A percentile compares a stretch with the other conserved stretches of the same genome.
These are phyloP conservation scores for Coemansia javaensis DNA, from an alignment of 192 early-diverging fungal genomes.

Conservation along the genomic window DNA sequence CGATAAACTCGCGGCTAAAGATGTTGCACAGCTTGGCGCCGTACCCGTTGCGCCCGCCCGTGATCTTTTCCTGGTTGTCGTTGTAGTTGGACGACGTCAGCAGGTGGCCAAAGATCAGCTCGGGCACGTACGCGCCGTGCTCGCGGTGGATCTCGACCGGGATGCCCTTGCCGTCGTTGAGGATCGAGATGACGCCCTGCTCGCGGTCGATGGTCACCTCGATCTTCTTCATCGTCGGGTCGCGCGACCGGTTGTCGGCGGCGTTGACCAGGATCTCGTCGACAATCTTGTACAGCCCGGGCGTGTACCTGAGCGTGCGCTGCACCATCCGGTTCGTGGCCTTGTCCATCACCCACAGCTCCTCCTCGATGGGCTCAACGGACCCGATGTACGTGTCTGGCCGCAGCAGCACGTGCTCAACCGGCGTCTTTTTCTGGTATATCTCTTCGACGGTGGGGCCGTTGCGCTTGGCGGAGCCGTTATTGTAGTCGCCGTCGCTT, in stretches of 20 bases:
- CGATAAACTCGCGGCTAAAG: conserved; percentile 87
- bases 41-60: conserved; percentile 93
- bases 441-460: conserved; percentile 71
- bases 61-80: conserved; percentile 89
- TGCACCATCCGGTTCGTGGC: conserved; percentile 57
- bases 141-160: conserved; percentile 89
- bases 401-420: conserved; percentile 92
- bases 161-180: conserved; percentile 93
- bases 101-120: conserved; percentile 95
- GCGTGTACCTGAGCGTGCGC: conserved; percentile 69
- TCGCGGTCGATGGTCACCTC: conserved; percentile 84
- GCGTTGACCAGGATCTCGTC: conserved; percentile 98
- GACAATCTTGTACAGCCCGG: conserved; percentile 96
- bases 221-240: conserved; percentile 79
- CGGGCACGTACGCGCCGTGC: conserved; percentile 88
- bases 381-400: conserved; percentile 98
- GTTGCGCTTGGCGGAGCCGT: conserved; percentile 5
- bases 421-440: conserved; percentile 91
- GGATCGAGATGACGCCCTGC: conserved; percentile 75
- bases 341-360: conserved; percentile 84
- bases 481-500: background rate
- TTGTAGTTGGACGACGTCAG: conserved; percentile 97
- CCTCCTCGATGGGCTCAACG: conserved; percentile 69
- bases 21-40: conserved; percentile 97
- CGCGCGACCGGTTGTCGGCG: conserved; percentile 90